Evolutionary conservation across 225 moss, liverwort and hornwort species (phyloP), one percentile per base, ranked within the genome.

Genomic region (Physcomitrellopsis africana): DNA sequence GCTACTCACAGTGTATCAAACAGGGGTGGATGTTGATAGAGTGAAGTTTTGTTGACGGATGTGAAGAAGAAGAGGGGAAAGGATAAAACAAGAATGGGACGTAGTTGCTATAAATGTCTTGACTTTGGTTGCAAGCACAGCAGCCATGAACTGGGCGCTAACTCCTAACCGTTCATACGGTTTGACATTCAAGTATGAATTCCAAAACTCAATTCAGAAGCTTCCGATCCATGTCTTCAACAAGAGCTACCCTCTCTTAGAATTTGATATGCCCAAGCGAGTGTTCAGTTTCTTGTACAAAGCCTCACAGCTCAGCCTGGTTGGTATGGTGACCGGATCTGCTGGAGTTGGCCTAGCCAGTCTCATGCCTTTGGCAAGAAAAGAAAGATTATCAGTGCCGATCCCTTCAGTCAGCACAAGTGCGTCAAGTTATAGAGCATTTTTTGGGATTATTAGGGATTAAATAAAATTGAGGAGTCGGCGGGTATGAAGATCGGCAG

Each of bases 11-110:
- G n/a, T n/a, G n/a, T n/a, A n/a, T n/a, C n/a, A n/a, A n/a, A n/a
- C n/a, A n/a, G n/a, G n/a, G n/a, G n/a, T n/a, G n/a, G n/a, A n/a
- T n/a, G n/a, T n/a, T n/a, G n/a, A n/a, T n/a, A n/a, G n/a, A n/a
- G n/a, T n/a, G n/a, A n/a, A n/a, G n/a, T n/a, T n/a, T n/a, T n/a
- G n/a, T n/a, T n/a, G n/a, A n/a, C n/a, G n/a, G n/a, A n/a, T n/a
- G n/a, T n/a, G n/a, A n/a, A n/a, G n/a, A n/a, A n/a, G n/a, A n/a
- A n/a, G n/a, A n/a, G n/a, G n/a, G n/a, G n/a, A n/a, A n/a, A 97
- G 96, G 85, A 84, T 94, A 70, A 94, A 87, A 81, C 91, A 97
- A 54, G 96, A 97, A 77, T 97, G 94, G 96, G 89, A 90, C 75
- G 85, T 97, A 63, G 96, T 92, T 66, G 94, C 89, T 63, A 83